Percentiles rank a stretch among this genome's conserved stretches.
phyloP scores from a whole-genome alignment of 78 protist species.

The Dictyostelium discoideum region DNA sequence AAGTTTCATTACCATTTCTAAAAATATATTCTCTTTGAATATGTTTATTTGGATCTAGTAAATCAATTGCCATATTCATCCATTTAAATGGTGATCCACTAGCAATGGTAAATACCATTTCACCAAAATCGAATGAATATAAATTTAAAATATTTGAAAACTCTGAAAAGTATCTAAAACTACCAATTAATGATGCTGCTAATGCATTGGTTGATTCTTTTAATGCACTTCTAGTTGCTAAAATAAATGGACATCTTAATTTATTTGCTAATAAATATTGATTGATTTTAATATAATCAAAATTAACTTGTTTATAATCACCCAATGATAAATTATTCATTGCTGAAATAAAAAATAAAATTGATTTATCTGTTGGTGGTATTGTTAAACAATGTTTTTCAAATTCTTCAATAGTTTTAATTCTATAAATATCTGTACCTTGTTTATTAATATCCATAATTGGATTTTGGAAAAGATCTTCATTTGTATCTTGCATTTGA shows the following conservation, averaged over 20 bases:
- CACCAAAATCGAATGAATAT: conserved; percentile 24
- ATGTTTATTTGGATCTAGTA: background rate
- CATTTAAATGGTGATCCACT: background rate
- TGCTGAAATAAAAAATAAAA: background rate
- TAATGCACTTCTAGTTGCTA: background rate
- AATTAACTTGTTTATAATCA: background rate
- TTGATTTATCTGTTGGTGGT: background rate
- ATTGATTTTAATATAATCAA: background rate
- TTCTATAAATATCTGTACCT: background rate
- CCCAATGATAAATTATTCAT: conserved; percentile 12
- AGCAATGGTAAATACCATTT: background rate
- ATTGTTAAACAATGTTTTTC: background rate
- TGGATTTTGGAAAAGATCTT: background rate
- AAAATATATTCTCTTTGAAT: background rate
- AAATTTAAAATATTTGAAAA: background rate
- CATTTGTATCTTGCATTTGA: background rate
- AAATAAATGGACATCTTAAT: background rate
- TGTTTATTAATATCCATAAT: background rate
- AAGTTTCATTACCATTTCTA: background rate
- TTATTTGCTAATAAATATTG: conserved; percentile 5
- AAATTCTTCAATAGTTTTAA: background rate
- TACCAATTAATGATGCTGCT: conserved; percentile 44
- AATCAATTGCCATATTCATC: background rate
- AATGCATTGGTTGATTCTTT: background rate
- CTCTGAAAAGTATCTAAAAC: background rate